Evolutionary conservation across 495 filamentous ascomycete genomes (phyloP).

Genomic region (Daldinia caldariorum): DNA sequence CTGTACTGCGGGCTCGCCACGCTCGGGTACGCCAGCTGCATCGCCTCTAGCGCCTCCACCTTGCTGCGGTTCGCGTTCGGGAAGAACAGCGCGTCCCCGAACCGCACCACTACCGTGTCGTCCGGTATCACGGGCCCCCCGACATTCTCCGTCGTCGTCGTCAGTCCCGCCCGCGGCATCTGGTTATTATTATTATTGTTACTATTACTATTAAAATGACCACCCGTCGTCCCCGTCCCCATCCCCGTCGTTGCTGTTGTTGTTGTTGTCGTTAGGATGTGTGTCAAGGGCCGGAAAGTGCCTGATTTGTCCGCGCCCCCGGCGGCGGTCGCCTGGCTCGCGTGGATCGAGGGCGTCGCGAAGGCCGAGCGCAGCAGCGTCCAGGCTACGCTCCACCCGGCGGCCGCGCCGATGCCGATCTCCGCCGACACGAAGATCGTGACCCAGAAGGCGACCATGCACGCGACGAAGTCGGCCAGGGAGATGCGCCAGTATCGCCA

Average conservation of each 20-base stretch:
- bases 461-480: conserved; percentile 59
- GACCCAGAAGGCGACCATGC: conserved; percentile 61
- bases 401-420: conserved; percentile 57
- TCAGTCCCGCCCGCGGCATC: conserved; percentile 16
- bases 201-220: too few species aligned
- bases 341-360: conserved; percentile 41
- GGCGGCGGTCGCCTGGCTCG: conserved; percentile 11
- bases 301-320: background rate
- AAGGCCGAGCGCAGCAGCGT: conserved; percentile 58
- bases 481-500: conserved; percentile 60
- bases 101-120: conserved; percentile 54
- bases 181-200: background rate
- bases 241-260: too few species aligned
- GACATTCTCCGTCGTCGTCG: conserved; percentile 36
- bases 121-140: conserved; percentile 43
- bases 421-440: conserved; percentile 62
- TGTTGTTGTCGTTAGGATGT: background rate
- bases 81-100: conserved; percentile 59
- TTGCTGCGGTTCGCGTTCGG: conserved; percentile 60
- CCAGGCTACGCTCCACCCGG: conserved; percentile 59
- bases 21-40: conserved; percentile 52
- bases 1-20: conserved; percentile 48
- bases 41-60: conserved; percentile 51
- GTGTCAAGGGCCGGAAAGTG: conserved; percentile 27
- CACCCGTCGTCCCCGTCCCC: too few species aligned